phyloP scores from a whole-genome alignment of 352 stramenopile genomes.

The Phytophthora litchii region DNA sequence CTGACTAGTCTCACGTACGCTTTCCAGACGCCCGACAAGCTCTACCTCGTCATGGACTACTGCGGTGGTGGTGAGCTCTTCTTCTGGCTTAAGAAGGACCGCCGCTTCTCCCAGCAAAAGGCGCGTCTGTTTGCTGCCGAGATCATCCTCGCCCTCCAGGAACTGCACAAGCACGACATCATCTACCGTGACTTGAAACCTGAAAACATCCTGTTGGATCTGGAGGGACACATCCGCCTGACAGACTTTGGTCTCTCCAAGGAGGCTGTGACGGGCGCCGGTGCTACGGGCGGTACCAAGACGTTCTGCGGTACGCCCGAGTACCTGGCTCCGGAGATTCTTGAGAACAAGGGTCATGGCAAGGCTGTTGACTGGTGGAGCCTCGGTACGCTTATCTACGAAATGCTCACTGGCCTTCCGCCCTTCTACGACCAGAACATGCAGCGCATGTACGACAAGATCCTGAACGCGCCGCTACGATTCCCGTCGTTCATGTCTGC shows the following conservation, averaged over 20 bases:
- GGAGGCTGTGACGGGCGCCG: conserved; percentile 87
- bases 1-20: conserved; percentile 87
- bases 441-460: conserved; percentile 95
- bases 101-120: conserved; percentile 93
- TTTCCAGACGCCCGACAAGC: conserved; percentile 93
- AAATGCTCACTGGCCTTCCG: conserved; percentile 92
- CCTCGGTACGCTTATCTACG: conserved; percentile 94
- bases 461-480: conserved; percentile 89
- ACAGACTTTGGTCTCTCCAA: conserved; percentile 97
- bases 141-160: conserved; percentile 93
- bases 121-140: conserved; percentile 93
- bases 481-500: conserved; percentile 92
- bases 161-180: conserved; percentile 94
- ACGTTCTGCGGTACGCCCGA: conserved; percentile 95
- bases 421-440: conserved; percentile 96
- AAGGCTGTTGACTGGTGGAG: conserved; percentile 92
- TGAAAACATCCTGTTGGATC: conserved; percentile 95
- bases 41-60: conserved; percentile 95
- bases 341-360: conserved; percentile 94
- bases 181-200: conserved; percentile 98
- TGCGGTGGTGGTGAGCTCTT: conserved; percentile 95
- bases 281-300: conserved; percentile 82
- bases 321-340: conserved; percentile 95
- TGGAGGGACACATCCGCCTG: conserved; percentile 93
- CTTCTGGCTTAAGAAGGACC: conserved; percentile 95